Evolutionary conservation across 306 rosid species (phyloP).

Genomic region (Vigna reflexopilosa): DNA sequence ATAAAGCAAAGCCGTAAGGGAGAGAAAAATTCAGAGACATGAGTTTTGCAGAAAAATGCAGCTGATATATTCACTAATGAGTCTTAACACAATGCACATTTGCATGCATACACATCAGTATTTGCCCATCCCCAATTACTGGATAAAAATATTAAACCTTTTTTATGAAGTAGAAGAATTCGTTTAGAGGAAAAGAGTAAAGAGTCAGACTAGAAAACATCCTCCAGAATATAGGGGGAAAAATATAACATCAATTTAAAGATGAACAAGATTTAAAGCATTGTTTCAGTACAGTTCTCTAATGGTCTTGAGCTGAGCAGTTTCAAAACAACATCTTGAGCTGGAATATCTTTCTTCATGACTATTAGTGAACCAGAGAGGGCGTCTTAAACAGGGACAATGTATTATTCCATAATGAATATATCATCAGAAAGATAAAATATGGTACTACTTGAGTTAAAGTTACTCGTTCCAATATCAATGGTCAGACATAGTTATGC

Average conservation of each 20-base stretch:
- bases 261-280: background rate
- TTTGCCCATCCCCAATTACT: background rate
- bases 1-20: background rate
- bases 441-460: constrained; percentile 20
- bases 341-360: constrained; percentile 5
- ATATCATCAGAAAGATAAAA: constrained; percentile 21
- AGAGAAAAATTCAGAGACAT: background rate
- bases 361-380: constrained; percentile 28
- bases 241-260: background rate
- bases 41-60: background rate
- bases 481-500: constrained; percentile 25
- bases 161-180: background rate
- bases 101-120: background rate
- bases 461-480: constrained; percentile 15
- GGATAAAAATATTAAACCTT: background rate
- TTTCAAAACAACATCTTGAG: constrained; percentile 7
- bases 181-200: background rate
- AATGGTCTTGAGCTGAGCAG: background rate
- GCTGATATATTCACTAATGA: background rate
- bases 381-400: background rate
- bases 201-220: background rate
- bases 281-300: constrained; percentile 22
- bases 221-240: background rate
- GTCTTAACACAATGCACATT: background rate
- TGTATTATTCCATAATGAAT: background rate